Evolutionary conservation across 2,329 filamentous ascomycete genomes (phyloP), one percentile per base, ranked within the genome.

Genomic region (Hypoxylon sp.): DNA sequence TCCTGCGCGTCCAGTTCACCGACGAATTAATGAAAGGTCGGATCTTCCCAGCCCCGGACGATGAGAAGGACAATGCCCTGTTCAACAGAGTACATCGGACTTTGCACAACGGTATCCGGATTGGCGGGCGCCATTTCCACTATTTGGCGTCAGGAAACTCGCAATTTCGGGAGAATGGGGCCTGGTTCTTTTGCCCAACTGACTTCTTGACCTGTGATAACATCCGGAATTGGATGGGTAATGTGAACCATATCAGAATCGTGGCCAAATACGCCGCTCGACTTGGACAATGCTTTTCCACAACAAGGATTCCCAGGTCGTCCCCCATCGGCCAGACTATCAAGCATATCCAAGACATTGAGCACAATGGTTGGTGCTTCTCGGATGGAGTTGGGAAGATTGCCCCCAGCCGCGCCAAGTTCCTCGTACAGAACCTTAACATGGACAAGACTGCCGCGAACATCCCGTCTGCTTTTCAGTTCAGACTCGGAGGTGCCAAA

Each of bases 101-200:
- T 0, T 81, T 98, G 73, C 84, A 80, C 45, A 87, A 96, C 58
- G 96, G 96, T 0, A 95, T 99, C 69, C 83, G 83, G 0, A 89
- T 99, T 51, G 96, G 93, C 3, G 91, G 90, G 67, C 89, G 93
- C 6, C 87, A 88, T 62, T 99, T 93, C 77, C 87, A 95, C 70
- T 98, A 98, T 69, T 86, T 99, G 24, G 96, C 95, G 0, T 97
- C 94, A 79, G 95, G 96, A 0, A 98, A 96, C 77, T 97, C 96
- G 0, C 96, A 99, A 72, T 92, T 99, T 64, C 88, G 95, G 53
- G 94, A 98, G 74, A 89, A 95, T 70, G 92, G 94, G 0, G 94
- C 93, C 0, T 98, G 96, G 74, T 97, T 99, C 78, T 98, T 98
- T 76, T 91, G 92, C 3, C 86, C 91, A 0, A 88, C 87, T 0